Evolutionary conservation across 768 basidiomycete species (phyloP).

Genomic region (Hygrophorus russula): DNA sequence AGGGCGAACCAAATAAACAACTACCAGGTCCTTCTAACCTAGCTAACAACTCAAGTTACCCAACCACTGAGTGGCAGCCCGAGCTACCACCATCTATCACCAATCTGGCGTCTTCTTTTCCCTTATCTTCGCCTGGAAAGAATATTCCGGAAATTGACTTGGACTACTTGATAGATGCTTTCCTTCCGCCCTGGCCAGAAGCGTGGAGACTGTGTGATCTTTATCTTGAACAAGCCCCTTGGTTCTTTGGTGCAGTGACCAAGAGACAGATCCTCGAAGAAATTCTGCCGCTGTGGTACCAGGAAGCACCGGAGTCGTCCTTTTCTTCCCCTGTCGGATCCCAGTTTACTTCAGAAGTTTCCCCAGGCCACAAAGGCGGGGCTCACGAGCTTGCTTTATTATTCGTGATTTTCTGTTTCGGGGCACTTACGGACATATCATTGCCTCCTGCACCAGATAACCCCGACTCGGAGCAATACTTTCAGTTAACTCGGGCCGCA

Average conservation of each 20-base stretch:
- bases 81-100: constrained; percentile 5
- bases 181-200: constrained; percentile 50
- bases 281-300: constrained; percentile 54
- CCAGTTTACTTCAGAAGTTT: neutral
- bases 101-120: constrained; percentile 29
- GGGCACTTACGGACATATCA: constrained; percentile 43
- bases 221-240: constrained; percentile 69
- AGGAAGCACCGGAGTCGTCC: constrained; percentile 27
- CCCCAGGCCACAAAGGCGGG: constrained; percentile 11
- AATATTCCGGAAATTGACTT: constrained; percentile 24
- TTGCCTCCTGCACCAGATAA: constrained; percentile 44
- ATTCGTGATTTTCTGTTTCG: constrained; percentile 53
- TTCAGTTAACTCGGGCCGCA: constrained; percentile 51
- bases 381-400: constrained; percentile 56
- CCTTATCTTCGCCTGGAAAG: constrained; percentile 28
- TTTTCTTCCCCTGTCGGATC: constrained; percentile 4
- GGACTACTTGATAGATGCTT: constrained; percentile 31
- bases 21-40: neutral
- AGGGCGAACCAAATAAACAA: constrained; percentile 24
- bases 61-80: constrained; percentile 4
- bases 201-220: constrained; percentile 49
- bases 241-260: constrained; percentile 70
- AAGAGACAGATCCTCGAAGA: constrained; percentile 53
- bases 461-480: constrained; percentile 40
- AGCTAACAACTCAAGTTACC: neutral